Evolutionary conservation across 2,329 filamentous ascomycete species (phyloP), one percentile per base, ranked within the genome.

Genomic region (Hypoxylon sp.): DNA sequence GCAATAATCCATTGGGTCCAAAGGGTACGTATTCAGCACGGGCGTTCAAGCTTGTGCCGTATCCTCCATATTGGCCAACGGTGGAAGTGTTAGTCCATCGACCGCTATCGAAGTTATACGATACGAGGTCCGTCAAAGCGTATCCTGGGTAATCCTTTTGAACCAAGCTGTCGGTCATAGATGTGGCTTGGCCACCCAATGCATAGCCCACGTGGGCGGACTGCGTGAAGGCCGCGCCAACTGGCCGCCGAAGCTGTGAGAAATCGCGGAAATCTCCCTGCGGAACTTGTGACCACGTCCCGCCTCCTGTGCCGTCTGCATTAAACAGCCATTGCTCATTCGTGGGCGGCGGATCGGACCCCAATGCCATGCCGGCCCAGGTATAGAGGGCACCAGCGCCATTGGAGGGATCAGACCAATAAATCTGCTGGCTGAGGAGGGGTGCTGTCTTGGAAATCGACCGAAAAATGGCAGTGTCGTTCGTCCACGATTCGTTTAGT

Each of bases 401-500:
- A 14, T 73, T 68, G 6, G 73, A 69, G 1, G 70, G 44, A 61
- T 81, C 78, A n/a, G 73, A 69, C 79, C 79, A 82, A 27, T 78
- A 57, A 6, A 77, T 71, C 51, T 79, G 75, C 37, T 75, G 73
- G 61, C 76, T 76, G 27, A 79, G 69, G n/a, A 70, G 54, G 6
- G 79, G 78, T 7, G 75, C 72, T 7, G 69, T 27, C 59, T 81
- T 79, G 4, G 66, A 56, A 11, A 79, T 78, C 3, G 73, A 68
- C 10, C 67, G 73, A 53, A 81, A 69, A 22, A 71, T 56, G 13
- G 80, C 77, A 13, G 75, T 78, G 1, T 76, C 61, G 64, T 78
- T 78, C n/a, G 76, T 79, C 80, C 81, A 81, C 31, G 76, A 76
- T 40, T 76, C 57, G 7, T 73, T 75, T 20, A 82, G 56, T 50